phyloP scores from a whole-genome alignment of 495 filamentous ascomycete genomes.

The Talaromyces ruber region DNA sequence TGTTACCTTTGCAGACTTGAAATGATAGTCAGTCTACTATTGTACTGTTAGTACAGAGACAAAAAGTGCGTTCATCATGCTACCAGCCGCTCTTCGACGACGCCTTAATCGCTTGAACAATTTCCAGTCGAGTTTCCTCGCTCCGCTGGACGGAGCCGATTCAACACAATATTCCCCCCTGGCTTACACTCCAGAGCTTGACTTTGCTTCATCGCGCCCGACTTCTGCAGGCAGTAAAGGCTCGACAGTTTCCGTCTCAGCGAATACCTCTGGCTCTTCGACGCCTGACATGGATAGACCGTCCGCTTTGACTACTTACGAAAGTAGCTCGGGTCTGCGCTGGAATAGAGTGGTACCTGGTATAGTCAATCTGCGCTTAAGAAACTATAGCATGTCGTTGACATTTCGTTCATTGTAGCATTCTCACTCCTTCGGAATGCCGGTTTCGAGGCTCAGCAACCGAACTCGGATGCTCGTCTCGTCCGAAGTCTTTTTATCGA shows the following conservation, averaged over 20 bases:
- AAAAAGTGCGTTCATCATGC: neutral
- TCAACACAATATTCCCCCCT: neutral
- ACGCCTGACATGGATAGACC: neutral
- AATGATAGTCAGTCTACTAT: neutral
- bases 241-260: neutral
- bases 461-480: slow-evolving; percentile 29
- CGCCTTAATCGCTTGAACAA: neutral
- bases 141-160: neutral
- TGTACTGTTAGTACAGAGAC: neutral
- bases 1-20: neutral
- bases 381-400: neutral
- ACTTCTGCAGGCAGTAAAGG: slow-evolving; percentile 10
- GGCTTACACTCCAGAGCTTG: slow-evolving; percentile 11
- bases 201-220: slow-evolving; percentile 9
- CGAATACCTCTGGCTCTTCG: neutral
- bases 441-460: slow-evolving; percentile 30
- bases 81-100: neutral
- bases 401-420: slow-evolving; percentile 12
- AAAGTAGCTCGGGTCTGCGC: slow-evolving; percentile 26
- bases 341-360: slow-evolving; percentile 35
- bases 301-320: slow-evolving; percentile 16
- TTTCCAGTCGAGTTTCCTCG: neutral
- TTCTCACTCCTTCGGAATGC: slow-evolving; percentile 32
- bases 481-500: slow-evolving; percentile 61
- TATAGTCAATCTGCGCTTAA: slow-evolving; percentile 8